Evolutionary conservation across 164 flowering plant species (phyloP), one percentile per base, ranked within the genome.

Genomic region (Akebia trifoliata): DNA sequence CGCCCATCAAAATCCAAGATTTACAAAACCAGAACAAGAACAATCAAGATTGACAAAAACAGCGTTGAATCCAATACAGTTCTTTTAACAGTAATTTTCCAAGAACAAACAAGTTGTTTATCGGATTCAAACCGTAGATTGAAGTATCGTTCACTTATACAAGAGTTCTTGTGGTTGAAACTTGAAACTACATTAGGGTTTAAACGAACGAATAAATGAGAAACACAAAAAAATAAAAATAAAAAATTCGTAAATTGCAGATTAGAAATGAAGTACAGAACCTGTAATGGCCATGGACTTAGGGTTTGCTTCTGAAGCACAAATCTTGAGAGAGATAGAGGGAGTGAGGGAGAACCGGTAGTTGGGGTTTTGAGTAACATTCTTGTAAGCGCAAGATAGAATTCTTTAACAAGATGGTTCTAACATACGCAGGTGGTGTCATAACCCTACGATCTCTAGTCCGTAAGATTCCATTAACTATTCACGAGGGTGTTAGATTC

Each of bases 1-100:
- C 76, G 61, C 75, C 87, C 96, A 85, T 90, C 67, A 47, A 44
- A 51, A 45, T 51, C 53, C 53, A 39, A 70, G 21, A 59, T 42
- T 59, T 47, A 61, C 48, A 60, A 8, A 44, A 35, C 29, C 44
- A 44, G 21, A 18, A 15, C 22, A 58, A 11, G 46, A 47, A 2
- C 26, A 55, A 6, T 25, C 8, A 29, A 62, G 5, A 34, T 6
- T 30, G 4, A 15, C 22, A 0, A 12, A 32, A 21, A 24, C 14
- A n/a, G 2, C 2, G 15, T 29, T 14, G 18, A 21, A 38, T 17
- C 58, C 20, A 17, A 51, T 11, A 42, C 7, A 31, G 44, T n/a
- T 24, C 5, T 18, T 18, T n/a, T 18, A 8, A 29, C 22, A 6
- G n/a, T 2, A 48, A 44, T 22, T 44, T n/a, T 22, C 57, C 10